Evolutionary conservation across 305 asterid genomes (phyloP).

Genomic region (Lippia alba): DNA sequence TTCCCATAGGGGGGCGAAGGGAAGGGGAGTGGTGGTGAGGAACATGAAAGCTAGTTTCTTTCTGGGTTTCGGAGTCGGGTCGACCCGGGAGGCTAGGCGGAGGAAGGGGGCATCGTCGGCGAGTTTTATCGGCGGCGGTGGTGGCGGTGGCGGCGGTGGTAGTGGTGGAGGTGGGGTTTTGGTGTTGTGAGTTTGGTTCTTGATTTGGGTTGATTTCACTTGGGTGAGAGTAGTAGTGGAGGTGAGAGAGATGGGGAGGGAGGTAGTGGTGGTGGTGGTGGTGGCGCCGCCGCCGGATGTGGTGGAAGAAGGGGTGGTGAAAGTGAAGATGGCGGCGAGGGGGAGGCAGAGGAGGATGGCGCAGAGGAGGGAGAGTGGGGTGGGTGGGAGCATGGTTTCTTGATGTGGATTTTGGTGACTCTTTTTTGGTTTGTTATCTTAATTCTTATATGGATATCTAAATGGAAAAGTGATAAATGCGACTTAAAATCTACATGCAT

Average conservation of each 20-base stretch:
- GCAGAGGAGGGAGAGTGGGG: constrained; percentile 71
- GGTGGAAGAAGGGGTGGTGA: constrained; percentile 49
- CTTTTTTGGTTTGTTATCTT: not conserved
- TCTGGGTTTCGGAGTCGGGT: constrained; percentile 50
- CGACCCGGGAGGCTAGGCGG: constrained; percentile 52
- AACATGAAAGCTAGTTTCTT: constrained; percentile 80
- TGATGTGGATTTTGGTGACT: not conserved
- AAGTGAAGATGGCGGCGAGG: constrained; percentile 70
- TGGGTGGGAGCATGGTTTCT: constrained; percentile 56
- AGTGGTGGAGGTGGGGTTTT: constrained; percentile 23
- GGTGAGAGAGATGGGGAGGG: constrained; percentile 19
- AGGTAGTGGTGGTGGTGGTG: constrained; percentile 18
- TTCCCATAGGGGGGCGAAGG: constrained; percentile 84
- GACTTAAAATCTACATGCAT: not conserved
- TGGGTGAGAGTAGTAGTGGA: not conserved
- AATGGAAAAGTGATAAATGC: constrained; percentile 4
- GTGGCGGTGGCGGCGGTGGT: constrained; percentile 3
- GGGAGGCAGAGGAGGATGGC: constrained; percentile 78
- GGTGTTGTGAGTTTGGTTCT: constrained; percentile 18
- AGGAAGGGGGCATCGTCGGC: constrained; percentile 46
- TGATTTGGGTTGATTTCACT: constrained; percentile 10
- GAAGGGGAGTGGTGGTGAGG: constrained; percentile 70
- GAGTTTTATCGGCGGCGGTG: not conserved
- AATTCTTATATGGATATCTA: not conserved
- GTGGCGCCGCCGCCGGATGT: constrained; percentile 31